Conservation (phyloP, 2,329 filamentous ascomycete species). For the Fusarium sp. region DNA sequence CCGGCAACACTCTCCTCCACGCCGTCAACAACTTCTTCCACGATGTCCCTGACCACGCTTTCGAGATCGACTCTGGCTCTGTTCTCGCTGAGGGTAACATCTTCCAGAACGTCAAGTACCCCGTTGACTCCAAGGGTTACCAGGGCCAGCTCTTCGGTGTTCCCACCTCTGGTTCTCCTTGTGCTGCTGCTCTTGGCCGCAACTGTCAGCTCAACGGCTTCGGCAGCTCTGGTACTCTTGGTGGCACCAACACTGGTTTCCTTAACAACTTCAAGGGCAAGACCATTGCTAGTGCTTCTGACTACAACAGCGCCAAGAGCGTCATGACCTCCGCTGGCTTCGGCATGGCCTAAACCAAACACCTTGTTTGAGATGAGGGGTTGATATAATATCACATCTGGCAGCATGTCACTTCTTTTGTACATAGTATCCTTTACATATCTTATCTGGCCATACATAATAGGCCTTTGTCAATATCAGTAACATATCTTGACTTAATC, state of each 20-base stretch:
- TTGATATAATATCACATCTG: slow-evolving; percentile 1
- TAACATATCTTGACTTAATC: slow-evolving; percentile 8
- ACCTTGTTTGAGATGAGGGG: neutral
- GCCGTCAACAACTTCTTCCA: slow-evolving; percentile 73
- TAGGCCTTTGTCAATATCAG: slow-evolving; percentile 29
- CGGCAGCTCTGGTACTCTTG: slow-evolving; percentile 54
- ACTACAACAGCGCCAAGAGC: slow-evolving; percentile 51
- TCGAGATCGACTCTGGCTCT: slow-evolving; percentile 60
- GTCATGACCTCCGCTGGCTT: slow-evolving; percentile 59
- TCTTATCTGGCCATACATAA: neutral
- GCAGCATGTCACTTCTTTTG: slow-evolving; percentile 27
- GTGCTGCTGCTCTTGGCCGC: slow-evolving; percentile 60
- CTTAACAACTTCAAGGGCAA: slow-evolving; percentile 64
- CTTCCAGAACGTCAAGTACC: slow-evolving; percentile 64
- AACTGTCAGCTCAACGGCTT: slow-evolving; percentile 64
- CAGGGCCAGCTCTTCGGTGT: slow-evolving; percentile 51
- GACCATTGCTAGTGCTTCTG: slow-evolving; percentile 60
- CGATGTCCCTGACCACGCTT: slow-evolving; percentile 66
- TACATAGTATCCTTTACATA: slow-evolving; percentile 30
- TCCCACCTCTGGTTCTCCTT: slow-evolving; percentile 50
- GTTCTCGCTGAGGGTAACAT: slow-evolving; percentile 68
- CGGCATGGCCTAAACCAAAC: slow-evolving; percentile 55
- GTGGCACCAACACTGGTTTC: slow-evolving; percentile 59
- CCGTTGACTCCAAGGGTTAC: slow-evolving; percentile 51
- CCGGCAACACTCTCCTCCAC: slow-evolving; percentile 67